phyloP scores from a whole-genome alignment of 352 stramenopile species.

The Sclerospora graminicola region DNA sequence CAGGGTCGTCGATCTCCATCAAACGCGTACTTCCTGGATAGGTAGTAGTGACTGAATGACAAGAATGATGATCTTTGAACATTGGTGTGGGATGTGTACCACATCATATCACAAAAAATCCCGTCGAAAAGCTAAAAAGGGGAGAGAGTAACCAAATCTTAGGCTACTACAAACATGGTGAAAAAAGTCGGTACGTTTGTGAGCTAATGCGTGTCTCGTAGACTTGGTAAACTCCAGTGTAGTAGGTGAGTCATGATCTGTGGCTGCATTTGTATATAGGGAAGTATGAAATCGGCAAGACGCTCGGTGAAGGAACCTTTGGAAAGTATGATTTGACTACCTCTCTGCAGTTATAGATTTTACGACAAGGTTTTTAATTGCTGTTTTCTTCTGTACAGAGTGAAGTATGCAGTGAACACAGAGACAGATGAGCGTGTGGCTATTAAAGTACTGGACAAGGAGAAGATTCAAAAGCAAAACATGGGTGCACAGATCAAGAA shows the following conservation, averaged over 20 bases:
- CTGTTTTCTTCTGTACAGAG: conserved; percentile 23
- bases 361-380: not conserved
- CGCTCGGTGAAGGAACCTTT: conserved; percentile 93
- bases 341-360: not conserved
- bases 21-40: not conserved
- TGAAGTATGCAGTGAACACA: conserved; percentile 93
- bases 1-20: conserved; percentile 4
- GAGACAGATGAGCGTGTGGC: conserved; percentile 92
- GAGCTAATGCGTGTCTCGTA: not conserved
- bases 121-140: conserved; percentile 11
- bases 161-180: conserved; percentile 18
- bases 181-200: conserved; percentile 46
- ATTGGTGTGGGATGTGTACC: conserved; percentile 1
- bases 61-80: not conserved
- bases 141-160: no score
- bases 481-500: conserved; percentile 98
- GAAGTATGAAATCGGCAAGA: conserved; percentile 96
- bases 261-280: conserved; percentile 38
- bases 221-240: not conserved
- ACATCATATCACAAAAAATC: conserved; percentile 14
- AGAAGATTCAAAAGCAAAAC: conserved; percentile 98
- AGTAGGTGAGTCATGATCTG: no score
- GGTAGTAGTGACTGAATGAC: not conserved
- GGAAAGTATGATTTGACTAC: conserved; percentile 77
- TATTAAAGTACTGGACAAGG: conserved; percentile 97